Evolutionary conservation across 2,329 filamentous ascomycete species (phyloP), one percentile per base, ranked within the genome.

Genomic region (Pyrenophora teres): DNA sequence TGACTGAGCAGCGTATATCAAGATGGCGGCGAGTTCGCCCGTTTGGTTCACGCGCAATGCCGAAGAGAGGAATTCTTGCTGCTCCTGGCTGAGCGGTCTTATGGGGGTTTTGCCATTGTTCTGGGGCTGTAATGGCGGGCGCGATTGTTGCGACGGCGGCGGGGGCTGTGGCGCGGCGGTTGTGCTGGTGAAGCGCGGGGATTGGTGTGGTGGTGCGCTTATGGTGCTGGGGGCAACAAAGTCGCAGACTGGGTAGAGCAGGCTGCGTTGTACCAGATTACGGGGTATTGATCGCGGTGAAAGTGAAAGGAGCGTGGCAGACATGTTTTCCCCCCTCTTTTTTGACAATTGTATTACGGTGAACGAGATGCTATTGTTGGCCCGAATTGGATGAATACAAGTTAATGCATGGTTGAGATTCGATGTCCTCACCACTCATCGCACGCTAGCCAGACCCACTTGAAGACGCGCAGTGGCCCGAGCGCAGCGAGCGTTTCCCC

Each of bases 41-140:
- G 94, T 92, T 77, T 99, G 94, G 75, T 99, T 97, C 50, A 99
- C 94, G 56, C 94, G 91, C 25, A 97, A 86, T 9, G 74, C 74
- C 31, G 69, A 68, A 50, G 74, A 72, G 50, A 76, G 73, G 58
- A 74, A 76, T 47, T 58, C 53, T 21, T 60, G 59, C 50, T 76
- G 74, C 15, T 67, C 56, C 3, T 46, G 41, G 39, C 61, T 68
- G 44, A 76, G 64, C 6, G 69, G 53, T 40, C 57, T 64, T 50
- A 64, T 52, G 30, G 63, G 61, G 9, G 4, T 25, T 25, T 57
- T 53, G 39, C 52, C 50, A 56, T 56, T 5, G 12, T 51, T 30
- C 9, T 54, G 51, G 15, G 47, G 27, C n/a, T 57, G 40, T 27
- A 39, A 37, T 33, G 58, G 56, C 18, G 45, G 46, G 36, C 23